phyloP scores from a whole-genome alignment of 306 rosid genomes.

The Trifolium subterraneum region DNA sequence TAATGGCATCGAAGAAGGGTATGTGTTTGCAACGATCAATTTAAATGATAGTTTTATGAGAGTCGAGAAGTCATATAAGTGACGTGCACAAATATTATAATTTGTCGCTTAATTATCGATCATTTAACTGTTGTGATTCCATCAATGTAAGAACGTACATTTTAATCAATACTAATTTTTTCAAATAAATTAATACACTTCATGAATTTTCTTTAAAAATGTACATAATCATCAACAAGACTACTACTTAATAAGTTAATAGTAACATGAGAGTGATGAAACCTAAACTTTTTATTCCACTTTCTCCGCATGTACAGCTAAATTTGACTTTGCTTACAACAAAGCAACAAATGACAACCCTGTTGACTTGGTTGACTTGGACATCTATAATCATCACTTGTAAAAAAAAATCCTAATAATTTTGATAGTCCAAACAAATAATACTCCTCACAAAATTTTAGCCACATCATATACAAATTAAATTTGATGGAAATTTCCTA shows the following conservation, averaged over 20 bases:
- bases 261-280: background rate
- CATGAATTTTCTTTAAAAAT: background rate
- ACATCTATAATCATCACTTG: background rate
- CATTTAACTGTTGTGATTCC: no score
- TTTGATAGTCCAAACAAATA: background rate
- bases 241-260: no score
- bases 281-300: background rate
- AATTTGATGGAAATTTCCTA: background rate
- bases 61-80: no score
- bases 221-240: no score
- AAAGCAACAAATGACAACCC: background rate
- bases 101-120: no score
- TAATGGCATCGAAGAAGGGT: no score
- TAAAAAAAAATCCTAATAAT: background rate
- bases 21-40: no score
- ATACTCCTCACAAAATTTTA: background rate
- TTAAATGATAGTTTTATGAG: no score
- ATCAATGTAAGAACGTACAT: no score
- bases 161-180: background rate
- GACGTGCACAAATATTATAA: no score
- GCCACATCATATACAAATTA: background rate
- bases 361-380: slow-evolving; percentile 61
- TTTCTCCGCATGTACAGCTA: background rate
- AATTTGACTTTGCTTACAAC: slow-evolving; percentile 4
- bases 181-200: no score